Conservation (phyloP, 2,329 filamentous ascomycete genomes). For the Colletotrichum navitas region DNA sequence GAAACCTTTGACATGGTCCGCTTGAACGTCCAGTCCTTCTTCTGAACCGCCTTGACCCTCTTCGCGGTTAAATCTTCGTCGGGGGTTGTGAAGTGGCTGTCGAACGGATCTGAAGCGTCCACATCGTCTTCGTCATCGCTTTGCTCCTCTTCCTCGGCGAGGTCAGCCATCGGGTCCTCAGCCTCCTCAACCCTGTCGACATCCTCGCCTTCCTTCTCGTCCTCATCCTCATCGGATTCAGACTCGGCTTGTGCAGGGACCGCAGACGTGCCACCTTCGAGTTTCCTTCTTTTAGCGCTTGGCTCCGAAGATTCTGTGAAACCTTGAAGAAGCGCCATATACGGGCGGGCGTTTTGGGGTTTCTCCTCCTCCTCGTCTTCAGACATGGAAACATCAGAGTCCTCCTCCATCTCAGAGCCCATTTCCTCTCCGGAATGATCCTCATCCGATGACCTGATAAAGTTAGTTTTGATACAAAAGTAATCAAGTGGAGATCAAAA, state of each 20-base stretch:
- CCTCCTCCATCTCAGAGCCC: constrained; percentile 53
- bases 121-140: constrained; percentile 50
- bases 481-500: not conserved
- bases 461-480: constrained; percentile 3
- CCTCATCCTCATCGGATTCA: constrained; percentile 43
- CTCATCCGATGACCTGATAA: constrained; percentile 42
- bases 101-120: constrained; percentile 78
- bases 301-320: constrained; percentile 61
- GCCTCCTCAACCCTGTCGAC: constrained; percentile 41
- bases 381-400: constrained; percentile 53
- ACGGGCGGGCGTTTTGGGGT: constrained; percentile 59
- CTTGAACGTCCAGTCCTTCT: constrained; percentile 64
- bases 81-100: constrained; percentile 80
- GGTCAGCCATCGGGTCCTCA: constrained; percentile 42
- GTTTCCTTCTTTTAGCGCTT: constrained; percentile 69
- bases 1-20: constrained; percentile 61
- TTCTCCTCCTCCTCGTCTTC: constrained; percentile 59
- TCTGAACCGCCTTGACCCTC: constrained; percentile 64
- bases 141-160: constrained; percentile 45
- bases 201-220: constrained; percentile 49
- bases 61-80: constrained; percentile 71
- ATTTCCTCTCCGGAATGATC: constrained; percentile 47
- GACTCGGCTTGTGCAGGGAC: constrained; percentile 40
- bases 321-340: constrained; percentile 70
- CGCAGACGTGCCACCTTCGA: constrained; percentile 55